Evolutionary conservation across 371 early-diverging fungal species (phyloP), one percentile per base, ranked within the genome.

Genomic region (Apophysomyces ossiformis): DNA sequence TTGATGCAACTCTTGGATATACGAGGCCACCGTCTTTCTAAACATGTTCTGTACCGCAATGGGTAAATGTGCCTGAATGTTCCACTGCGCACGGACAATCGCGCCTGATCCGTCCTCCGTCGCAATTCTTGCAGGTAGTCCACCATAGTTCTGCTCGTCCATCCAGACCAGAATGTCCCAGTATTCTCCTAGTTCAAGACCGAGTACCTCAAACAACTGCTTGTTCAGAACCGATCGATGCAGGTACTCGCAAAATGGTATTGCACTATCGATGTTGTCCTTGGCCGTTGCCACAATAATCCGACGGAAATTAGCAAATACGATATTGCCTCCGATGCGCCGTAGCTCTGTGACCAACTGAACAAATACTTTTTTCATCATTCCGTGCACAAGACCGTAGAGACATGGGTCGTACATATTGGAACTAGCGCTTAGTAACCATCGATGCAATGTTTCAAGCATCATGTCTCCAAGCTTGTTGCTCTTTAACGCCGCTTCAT

Each of bases 131-230:
- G 36, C 54, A 16, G 54, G 54, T 21, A 95, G 77, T 5, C 97
- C 96, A 26, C 93, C 96, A 76, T 86, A 94, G 74, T 98, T 98
- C 70, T 85, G 85, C 56, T 86, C 81, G 71, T 97, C 96, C 94
- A 96, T 92, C 98, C 98, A 98, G 16, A 95, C 58, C 59, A 96
- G 61, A n/a, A 89, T 83, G 44, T 88, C 84, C 95, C 95, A 97
- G 65, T 87, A 91, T 62, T 85, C 68, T 26, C 76, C 75, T 1
- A 88, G 83, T 4, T 82, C 71, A 63, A 96, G 60, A 57, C 87
- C 86, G n/a, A 91, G 70, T 8, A 88, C 78, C 64, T 88, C 88
- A 76, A 96, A 95, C 11, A 94, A 69, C 5, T 89, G 91, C 69
- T 92, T 90, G 59, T 77, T 78, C 26, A 77, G 75, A 18, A 96